Percentiles rank a stretch among this genome's conserved stretches.
Conservation (phyloP, 306 rosid species). For the Canavalia ensiformis region DNA sequence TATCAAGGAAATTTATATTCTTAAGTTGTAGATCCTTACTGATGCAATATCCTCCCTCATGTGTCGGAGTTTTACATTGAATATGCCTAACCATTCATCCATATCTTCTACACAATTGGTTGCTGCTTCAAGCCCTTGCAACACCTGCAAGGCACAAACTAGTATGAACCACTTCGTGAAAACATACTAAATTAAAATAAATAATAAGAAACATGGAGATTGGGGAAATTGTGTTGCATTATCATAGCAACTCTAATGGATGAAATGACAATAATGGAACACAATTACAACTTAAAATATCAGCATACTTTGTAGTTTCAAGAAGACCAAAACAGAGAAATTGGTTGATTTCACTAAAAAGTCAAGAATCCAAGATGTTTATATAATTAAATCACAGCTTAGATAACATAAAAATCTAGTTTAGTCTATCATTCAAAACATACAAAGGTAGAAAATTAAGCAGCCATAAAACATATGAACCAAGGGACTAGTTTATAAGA, state of each 20-base stretch:
- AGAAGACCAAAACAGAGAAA: constrained; percentile 30
- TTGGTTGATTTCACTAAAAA: constrained; percentile 11
- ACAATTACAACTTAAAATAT: not conserved
- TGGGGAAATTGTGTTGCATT: not conserved
- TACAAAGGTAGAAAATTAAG: not conserved
- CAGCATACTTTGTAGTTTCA: constrained; percentile 30
- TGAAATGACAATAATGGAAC: constrained; percentile 32
- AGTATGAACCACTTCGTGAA: constrained; percentile 5
- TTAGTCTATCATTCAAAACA: constrained; percentile 47
- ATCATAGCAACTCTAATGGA: constrained; percentile 29
- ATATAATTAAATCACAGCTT: constrained; percentile 27
- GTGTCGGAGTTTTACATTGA: constrained; percentile 94
- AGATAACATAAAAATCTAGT: not conserved
- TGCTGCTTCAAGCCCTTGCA: constrained; percentile 90
- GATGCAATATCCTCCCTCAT: constrained; percentile 99
- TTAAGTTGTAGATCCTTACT: constrained; percentile 60
- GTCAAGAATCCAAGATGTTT: constrained; percentile 37
- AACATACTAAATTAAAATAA: constrained; percentile 1
- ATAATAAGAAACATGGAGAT: constrained; percentile 15
- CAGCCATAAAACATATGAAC: constrained; percentile 22
- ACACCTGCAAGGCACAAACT: constrained; percentile 67
- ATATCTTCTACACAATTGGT: constrained; percentile 90
- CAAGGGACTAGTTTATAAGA: constrained; percentile 14
- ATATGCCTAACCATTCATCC: constrained; percentile 96
- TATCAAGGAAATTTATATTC: constrained; percentile 40